Evolutionary conservation across 164 flowering plant genomes (phyloP), one percentile per base, ranked within the genome.

Genomic region (Tetracentron sinense): DNA sequence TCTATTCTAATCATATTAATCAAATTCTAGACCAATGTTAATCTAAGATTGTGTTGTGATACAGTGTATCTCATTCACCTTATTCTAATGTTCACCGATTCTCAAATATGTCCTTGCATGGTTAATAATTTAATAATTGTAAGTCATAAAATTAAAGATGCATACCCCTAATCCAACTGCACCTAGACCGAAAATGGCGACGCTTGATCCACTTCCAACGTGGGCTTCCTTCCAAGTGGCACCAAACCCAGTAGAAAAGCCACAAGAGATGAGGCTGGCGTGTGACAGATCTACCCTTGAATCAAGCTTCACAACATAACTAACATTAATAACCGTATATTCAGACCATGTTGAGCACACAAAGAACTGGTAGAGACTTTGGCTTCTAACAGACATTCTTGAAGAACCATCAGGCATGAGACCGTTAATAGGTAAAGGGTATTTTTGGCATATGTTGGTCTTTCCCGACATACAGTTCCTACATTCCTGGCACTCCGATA

Each of bases 221-320:
- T 52, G 28, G 6, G 71, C 79, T 42, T 66, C 79, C 71, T 73
- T 80, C 82, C 79, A 79, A 0, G 78, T 64, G 0, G 74, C 77
- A 0, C 86, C 86, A 59, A 68, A 76, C n/a, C 89, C 90, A 0
- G 89, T 84, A 14, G 91, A 62, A 0, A 83, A 81, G 6, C 89
- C 88, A 55, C 91, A 86, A 35, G 91, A 75, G 29, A 88, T 85
- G 71, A 88, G 48, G 65, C 85, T 79, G 2, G 88, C 89, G 60
- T 74, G 81, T 14, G 84, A 87, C 2, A 70, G 46, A 5, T 84
- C 78, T 15, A 84, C 65, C 0, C 66, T 57, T 6, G 58, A 48
- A 35, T 21, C 53, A 19, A 83, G 72, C 61, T 82, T 84, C 4
- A 77, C 87, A 2, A 84, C 47, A 50, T 83, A 58, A 0, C 65